Evolutionary conservation across 106 monocot species (phyloP).

Genomic region (Platanthera guangdongensis): DNA sequence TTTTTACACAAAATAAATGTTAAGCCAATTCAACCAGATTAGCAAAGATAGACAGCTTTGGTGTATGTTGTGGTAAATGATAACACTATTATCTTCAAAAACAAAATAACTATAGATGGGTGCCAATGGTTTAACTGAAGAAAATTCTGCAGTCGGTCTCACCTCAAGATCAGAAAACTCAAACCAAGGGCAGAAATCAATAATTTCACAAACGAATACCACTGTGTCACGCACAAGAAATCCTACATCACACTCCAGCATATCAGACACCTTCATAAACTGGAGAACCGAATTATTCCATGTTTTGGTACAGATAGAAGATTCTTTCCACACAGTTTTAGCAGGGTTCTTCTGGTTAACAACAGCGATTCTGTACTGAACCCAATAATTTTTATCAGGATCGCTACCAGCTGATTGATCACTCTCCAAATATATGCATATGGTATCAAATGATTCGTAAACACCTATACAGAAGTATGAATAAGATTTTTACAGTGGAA

Average conservation of each 20-base stretch:
- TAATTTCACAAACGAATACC: conserved; percentile 83
- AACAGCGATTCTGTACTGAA: conserved; percentile 82
- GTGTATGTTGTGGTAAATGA: not conserved
- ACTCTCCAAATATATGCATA: conserved; percentile 99
- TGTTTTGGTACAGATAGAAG: conserved; percentile 93
- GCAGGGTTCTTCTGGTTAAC: conserved; percentile 79
- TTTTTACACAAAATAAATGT: not conserved
- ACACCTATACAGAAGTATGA: conserved; percentile 51
- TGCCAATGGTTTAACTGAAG: not conserved
- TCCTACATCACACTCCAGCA: conserved; percentile 82
- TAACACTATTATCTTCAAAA: conserved; percentile 1
- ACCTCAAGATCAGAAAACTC: conserved; percentile 97
- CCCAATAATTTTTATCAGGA: conserved; percentile 95
- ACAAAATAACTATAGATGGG: not conserved
- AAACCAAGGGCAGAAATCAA: conserved; percentile 98
- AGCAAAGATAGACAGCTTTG: not conserved
- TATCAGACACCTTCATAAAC: conserved; percentile 97
- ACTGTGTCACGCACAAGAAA: conserved; percentile 87
- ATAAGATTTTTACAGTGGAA: conserved; percentile 1
- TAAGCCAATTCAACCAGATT: not conserved
- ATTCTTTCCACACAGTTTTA: conserved; percentile 94
- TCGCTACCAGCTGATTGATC: conserved; percentile 84
- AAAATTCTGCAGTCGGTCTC: conserved; percentile 18
- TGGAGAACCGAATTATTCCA: conserved; percentile 99
- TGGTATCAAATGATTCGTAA: conserved; percentile 97